Conservation (phyloP, 805 yeast species). For the Candida coquimbonensis region DNA sequence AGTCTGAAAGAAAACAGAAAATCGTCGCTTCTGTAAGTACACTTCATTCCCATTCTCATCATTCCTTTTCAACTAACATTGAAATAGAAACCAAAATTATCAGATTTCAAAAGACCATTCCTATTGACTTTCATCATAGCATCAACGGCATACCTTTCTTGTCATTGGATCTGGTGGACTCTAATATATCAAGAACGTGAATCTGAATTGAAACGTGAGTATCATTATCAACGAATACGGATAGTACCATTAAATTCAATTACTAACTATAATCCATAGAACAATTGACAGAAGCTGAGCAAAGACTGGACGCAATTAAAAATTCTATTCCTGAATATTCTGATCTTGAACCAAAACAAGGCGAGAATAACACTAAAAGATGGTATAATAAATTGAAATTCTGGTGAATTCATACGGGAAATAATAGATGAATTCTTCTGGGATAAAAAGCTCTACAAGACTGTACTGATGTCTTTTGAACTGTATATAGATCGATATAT, state of each 20-base stretch:
- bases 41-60: no score
- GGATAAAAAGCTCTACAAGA: not conserved
- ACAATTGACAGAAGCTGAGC: conserved; percentile 9
- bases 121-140: conserved; percentile 17
- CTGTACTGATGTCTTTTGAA: no score
- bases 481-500: no score
- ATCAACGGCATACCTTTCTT: conserved; percentile 18
- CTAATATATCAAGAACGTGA: conserved; percentile 18
- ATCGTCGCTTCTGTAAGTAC: conserved; percentile 12
- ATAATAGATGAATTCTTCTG: not conserved
- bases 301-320: conserved; percentile 5
- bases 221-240: no score
- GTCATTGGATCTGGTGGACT: conserved; percentile 22
- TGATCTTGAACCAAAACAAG: not conserved
- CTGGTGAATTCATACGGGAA: not conserved
- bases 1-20: conserved; percentile 9
- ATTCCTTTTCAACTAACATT: not conserved
- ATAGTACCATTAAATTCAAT: not conserved
- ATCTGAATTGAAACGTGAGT: conserved; percentile 16
- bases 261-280: conserved; percentile 8
- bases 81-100: conserved; percentile 18
- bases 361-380: not conserved
- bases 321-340: not conserved
- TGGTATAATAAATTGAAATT: conserved; percentile 2
- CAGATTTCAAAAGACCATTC: conserved; percentile 21